A percentile compares a stretch with the other conserved stretches of the same genome.
Conservation (phyloP, 1,284 basidiomycete species). For the Ustanciosporium gigantosporum region DNA sequence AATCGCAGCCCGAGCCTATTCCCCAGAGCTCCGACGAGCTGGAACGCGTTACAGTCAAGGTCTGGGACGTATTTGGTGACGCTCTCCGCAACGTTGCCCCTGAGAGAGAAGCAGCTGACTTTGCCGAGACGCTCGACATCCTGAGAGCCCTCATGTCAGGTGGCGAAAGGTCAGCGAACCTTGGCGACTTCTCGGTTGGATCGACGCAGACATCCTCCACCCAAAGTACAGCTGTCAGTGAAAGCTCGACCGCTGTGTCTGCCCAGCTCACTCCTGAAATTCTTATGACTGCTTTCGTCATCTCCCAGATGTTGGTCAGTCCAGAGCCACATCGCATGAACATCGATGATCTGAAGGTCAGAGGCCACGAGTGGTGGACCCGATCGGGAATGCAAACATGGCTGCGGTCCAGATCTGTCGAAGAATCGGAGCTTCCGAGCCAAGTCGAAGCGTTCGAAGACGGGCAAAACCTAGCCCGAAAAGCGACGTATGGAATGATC, state of each 20-base stretch:
- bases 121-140: constrained; percentile 40
- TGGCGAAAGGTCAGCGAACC: constrained; percentile 8
- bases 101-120: constrained; percentile 35
- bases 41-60: constrained; percentile 43
- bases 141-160: constrained; percentile 25
- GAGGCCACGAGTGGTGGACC: constrained; percentile 47
- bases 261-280: constrained; percentile 35
- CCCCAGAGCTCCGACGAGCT: constrained; percentile 44
- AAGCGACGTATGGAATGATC: constrained; percentile 55
- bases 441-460: constrained; percentile 40
- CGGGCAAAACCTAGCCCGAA: constrained; percentile 46
- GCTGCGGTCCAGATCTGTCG: constrained; percentile 16
- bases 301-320: constrained; percentile 44
- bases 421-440: constrained; percentile 13
- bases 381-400: constrained; percentile 34
- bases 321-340: constrained; percentile 41
- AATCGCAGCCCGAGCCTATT: constrained; percentile 5
- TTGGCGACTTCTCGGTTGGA: constrained; percentile 34
- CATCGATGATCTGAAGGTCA: constrained; percentile 45
- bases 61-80: constrained; percentile 54
- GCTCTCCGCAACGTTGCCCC: constrained; percentile 43
- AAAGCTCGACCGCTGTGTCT: constrained; percentile 11
- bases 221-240: constrained; percentile 15
- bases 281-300: constrained; percentile 49
- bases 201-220: constrained; percentile 30